Base-by-base conservation (phyloP, 1,139 yeast species). In the Candida frijolesensis region DNA sequence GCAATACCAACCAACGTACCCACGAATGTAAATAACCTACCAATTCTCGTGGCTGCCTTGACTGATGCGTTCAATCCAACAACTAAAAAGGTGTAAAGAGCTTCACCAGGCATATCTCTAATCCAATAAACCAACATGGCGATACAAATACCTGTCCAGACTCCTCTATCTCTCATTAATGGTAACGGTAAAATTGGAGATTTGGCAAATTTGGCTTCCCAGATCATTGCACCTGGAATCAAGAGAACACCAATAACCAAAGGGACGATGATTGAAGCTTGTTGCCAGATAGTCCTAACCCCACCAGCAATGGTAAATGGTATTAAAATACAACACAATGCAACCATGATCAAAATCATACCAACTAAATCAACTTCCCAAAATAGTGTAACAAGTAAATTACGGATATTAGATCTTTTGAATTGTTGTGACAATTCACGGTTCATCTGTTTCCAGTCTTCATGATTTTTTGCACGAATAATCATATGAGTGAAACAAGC, bases 61-160 rank as follows among this genome's bases (percentile, higher is more conserved):
- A 72, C 66, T 14, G 84, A 71, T 55, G 83, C 82, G 60, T 82
- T 72, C 64, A 85, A 80, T 2, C 87, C 85, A 37, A 85, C 88
- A 46, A 81, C 60, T 54, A 87, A 70, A 18, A 85, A 84, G 0
- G 90, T 78, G 64, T 82, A 85, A 68, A 87, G 66, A 63, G 74
- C 86, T 59, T 83, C 89, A 54, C 84, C 83, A 47, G 86, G 89
- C 87, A 85, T 81, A 67, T 80, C 79, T 80, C 81, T 85, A 46
- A 83, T 70, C 63, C 83, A 78, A 67, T 83, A 76, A 57, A 83
- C 76, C 52, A 81, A 68, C 51, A 82, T 64, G 25, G 80, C 87
- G 56, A 85, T 74, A 41, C 66, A 42, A 34, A 80, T 69, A 39
- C 84, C 86, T 7, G 74, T 55, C 74, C 70, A 57, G 27, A 86